Percentiles rank a stretch among this genome's conserved stretches.
phyloP scores from a whole-genome alignment of 208 protist genomes.

The Porcisia hertigi region DNA sequence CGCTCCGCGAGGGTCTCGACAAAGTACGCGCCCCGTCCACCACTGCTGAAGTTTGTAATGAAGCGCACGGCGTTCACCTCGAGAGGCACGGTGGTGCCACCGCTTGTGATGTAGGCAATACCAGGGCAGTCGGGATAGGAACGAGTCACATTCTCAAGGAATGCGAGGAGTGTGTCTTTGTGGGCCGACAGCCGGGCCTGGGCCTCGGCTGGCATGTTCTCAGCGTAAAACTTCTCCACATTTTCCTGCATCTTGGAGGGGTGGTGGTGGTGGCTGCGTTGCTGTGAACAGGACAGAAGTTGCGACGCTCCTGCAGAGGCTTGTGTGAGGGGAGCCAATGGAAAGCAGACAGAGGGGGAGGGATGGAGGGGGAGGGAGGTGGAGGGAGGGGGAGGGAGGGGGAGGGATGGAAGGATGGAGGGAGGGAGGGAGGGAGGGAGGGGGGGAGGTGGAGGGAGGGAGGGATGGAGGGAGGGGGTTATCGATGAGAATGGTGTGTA shows the following conservation, averaged over 20 bases:
- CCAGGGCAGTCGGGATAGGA: slow-evolving; percentile 36
- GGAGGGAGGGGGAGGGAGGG: background rate
- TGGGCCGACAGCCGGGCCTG: slow-evolving; percentile 36
- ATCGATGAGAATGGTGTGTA: background rate
- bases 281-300: background rate
- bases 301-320: background rate
- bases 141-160: slow-evolving; percentile 27
- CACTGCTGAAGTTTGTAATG: slow-evolving; percentile 86
- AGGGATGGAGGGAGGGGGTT: no score
- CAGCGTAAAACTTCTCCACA: slow-evolving; percentile 52
- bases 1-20: slow-evolving; percentile 63
- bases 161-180: slow-evolving; percentile 28
- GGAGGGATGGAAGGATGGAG: background rate
- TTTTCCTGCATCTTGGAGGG: slow-evolving; percentile 18
- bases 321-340: background rate
- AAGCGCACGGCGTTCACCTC: slow-evolving; percentile 87
- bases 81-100: slow-evolving; percentile 75
- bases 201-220: slow-evolving; percentile 44
- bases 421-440: no score
- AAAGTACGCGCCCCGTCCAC: slow-evolving; percentile 71
- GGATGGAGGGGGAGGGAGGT: background rate
- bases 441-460: background rate
- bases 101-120: slow-evolving; percentile 79
- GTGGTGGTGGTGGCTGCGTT: background rate
- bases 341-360: background rate